Evolutionary conservation across 306 rosid genomes (phyloP), one percentile per base, ranked within the genome.

Genomic region (Trifolium fragiferum): DNA sequence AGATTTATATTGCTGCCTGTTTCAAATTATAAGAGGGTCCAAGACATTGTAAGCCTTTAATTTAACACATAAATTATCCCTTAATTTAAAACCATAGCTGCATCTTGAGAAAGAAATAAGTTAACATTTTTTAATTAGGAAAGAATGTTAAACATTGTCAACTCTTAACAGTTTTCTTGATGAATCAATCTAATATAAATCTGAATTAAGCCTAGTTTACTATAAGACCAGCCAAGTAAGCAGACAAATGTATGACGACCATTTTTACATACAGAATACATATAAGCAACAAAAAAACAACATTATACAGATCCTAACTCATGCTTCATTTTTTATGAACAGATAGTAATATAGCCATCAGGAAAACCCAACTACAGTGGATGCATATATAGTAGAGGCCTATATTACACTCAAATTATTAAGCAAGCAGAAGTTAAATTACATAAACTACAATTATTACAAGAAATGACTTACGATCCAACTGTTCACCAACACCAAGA

Each of bases 401-500:
- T 59, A 37, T 37, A 53, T 25, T 53, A 62, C 51, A 63, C 37
- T 41, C 67, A 30, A 67, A 72, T 44, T 50, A 63, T 25, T 60
- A 51, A 67, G 71, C 69, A 71, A 78, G 66, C 27, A 71, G 68
- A 37, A 79, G 57, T 61, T 12, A 73, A 72, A 75, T 68, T 41
- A 41, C 49, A 27, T 70, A 33, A 64, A 76, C 32, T 54, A 76
- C 46, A 66, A 76, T 33, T 53, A 69, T 53, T 80, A 50, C 66
- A 72, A 76, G 33, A 60, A 84, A 74, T 63, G 51, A 63, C 99
- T 89, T 92, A 95, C 99, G 98, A 82, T 95, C 98, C 91, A 95
- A 87, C 84, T 92, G 95, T 89, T 95, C 98, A 60, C 99, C 99
- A 74, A 95, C 99, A 80, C 99, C 99, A 77, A 95, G 96, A 84